Percentiles rank a stretch among this genome's conserved stretches.
These are phyloP conservation scores for Orbilia blumenaviensis DNA, from an alignment of 2,329 filamentous ascomycete species.

Conservation along the genomic window DNA sequence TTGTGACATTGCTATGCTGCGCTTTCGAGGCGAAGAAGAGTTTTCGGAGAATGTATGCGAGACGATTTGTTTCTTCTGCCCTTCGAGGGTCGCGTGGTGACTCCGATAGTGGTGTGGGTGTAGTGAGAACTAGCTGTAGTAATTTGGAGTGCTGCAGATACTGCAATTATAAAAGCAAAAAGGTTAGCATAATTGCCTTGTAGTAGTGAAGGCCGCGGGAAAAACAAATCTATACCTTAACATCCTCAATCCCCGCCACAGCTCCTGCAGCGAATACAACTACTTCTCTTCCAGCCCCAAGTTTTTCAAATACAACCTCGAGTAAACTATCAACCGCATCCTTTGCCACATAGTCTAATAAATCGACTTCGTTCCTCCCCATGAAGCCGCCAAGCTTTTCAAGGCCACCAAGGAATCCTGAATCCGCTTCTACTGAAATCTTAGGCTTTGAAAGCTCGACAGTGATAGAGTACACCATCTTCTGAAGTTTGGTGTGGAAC, in stretches of 20 bases:
- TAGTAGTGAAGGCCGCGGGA: neutral
- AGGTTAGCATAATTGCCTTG: constrained; percentile 13
- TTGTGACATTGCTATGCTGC: constrained; percentile 55
- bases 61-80: constrained; percentile 33
- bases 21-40: constrained; percentile 55
- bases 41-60: constrained; percentile 55
- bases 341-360: constrained; percentile 29
- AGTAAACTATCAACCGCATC: constrained; percentile 45
- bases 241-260: constrained; percentile 23
- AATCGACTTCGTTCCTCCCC: constrained; percentile 19
- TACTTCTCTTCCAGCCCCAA: constrained; percentile 32
- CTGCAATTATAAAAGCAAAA: constrained; percentile 49
- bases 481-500: constrained; percentile 29
- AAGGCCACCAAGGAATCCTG: neutral
- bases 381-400: constrained; percentile 24
- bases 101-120: constrained; percentile 5
- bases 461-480: constrained; percentile 34
- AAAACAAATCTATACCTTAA: constrained; percentile 42
- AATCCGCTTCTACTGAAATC: neutral
- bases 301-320: constrained; percentile 30
- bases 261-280: constrained; percentile 52
- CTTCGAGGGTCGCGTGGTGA: neutral
- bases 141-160: constrained; percentile 56
- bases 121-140: constrained; percentile 54
- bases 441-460: constrained; percentile 15